Base-by-base conservation (phyloP, 495 filamentous ascomycete genomes). In the Pyronema omphalodes region DNA sequence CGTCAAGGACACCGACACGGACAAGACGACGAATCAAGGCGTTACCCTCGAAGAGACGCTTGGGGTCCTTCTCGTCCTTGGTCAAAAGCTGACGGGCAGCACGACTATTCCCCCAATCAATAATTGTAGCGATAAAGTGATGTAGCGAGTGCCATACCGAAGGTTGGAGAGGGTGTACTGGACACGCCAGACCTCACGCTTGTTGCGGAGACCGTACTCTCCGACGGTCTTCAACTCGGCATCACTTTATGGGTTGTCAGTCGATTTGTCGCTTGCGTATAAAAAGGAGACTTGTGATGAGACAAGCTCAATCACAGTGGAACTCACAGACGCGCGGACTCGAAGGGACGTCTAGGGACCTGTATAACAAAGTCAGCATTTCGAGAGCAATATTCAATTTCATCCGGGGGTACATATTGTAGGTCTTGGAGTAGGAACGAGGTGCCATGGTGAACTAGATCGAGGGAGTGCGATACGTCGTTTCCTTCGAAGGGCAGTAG, bases 181-280 rank as follows among this genome's bases (percentile, higher is more conserved):
- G 67, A 98, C 91, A 74, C 91, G 86, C 91, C 91, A 98, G 66
- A 98, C 93, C 78, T 98, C 91, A 74, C 91, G 89, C 87, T 98
- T 98, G 82, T 98, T 98, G 71, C 86, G 81, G 60, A 98, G 84
- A 71, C 91, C 91, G 76, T 88, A 98, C 77, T 96, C 91, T 73
- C 91, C 91, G 67, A 98, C 91, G 72, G 87, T 80, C 82, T 96
- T 98, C 75, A 98, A 75, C 74, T 98, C 91, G 67, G 88, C 84
- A 78, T 98, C 91, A 77, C 93, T 98, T 77, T 58, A 60, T 67
- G 37, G 49, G 57, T 29, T 15, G 36, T 45, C 29, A 45, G 44
- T 55, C 29, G 52, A 17, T 9, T 12, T 29, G 44, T 52, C 46
- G 9, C 6, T 56, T 3, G 35, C 0, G 40, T 18, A 33, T 58